Evolutionary conservation across 1,284 basidiomycete genomes (phyloP), one percentile per base, ranked within the genome.

Genomic region (Cryptococcus sp.): DNA sequence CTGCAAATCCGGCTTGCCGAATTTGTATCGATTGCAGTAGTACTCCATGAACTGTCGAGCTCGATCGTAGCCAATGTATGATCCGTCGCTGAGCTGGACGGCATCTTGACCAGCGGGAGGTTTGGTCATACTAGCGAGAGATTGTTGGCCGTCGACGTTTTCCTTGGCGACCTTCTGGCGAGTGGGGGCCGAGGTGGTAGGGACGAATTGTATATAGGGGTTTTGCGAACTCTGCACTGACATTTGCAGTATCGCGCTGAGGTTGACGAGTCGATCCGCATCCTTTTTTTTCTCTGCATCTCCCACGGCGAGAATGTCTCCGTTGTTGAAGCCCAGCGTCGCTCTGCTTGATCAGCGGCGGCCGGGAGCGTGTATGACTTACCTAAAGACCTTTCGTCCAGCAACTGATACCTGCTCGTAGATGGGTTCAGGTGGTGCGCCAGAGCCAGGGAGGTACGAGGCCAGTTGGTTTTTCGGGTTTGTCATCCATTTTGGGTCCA

Each of bases 11-110:
- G 92, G 90, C 58, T 82, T 82, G n/a, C 79, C 78, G 60, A 93
- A 93, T 31, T 77, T 76, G 69, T 85, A 95, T 34, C 82, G 79
- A 37, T 83, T 80, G 69, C 91, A 95, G 68, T 97, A 97, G 66
- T 87, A 97, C 59, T 93, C 91, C 84, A 97, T 92, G 74, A 97
- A 97, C 57, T 82, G 82, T 47, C 86, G 82, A 0, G 91, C 90
- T 42, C 81, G 80, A 50, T 92, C 87, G 42, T 85, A 83, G 6
- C 75, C 77, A 56, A 94, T 78, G 23, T 73, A 60, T 4, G 82
- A 78, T 22, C 83, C 83, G 64, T 92, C 85, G 16, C 82, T 80
- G 19, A 95, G 77, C 5, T 57, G 57, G 10, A 56, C 65, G 0
- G 61, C 48, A 37, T 50, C 53, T 4, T 36, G 47, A 4, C 44